A percentile compares a stretch with the other conserved stretches of the same genome.
Evolutionary conservation across 352 stramenopile genomes (phyloP).

Genomic region (Globisporangium cylindrosporum): DNA sequence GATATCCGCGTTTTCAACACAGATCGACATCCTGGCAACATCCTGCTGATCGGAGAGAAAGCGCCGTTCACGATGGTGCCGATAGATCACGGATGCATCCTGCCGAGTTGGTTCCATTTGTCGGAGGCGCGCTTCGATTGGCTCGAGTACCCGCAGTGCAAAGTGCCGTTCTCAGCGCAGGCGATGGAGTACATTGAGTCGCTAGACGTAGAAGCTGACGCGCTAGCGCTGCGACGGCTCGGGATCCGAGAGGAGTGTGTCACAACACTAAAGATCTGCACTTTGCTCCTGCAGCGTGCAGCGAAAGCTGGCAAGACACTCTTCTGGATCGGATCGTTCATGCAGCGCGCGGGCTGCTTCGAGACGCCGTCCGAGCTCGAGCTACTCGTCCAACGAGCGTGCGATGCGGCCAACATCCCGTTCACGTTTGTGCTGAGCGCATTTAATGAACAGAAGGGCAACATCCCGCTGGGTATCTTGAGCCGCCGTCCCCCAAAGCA

Average conservation of each 20-base stretch:
- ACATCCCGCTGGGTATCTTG: slow-evolving; percentile 48
- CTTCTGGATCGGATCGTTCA: slow-evolving; percentile 70
- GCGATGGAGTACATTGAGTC: slow-evolving; percentile 52
- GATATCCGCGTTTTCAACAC: slow-evolving; percentile 86
- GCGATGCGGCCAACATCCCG: slow-evolving; percentile 35
- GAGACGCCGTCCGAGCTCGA: slow-evolving; percentile 61
- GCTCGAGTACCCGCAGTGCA: slow-evolving; percentile 73
- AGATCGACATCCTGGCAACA: slow-evolving; percentile 82
- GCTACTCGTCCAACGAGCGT: slow-evolving; percentile 44
- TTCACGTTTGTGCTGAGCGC: slow-evolving; percentile 56
- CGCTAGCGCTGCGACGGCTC: slow-evolving; percentile 41
- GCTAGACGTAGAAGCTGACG: slow-evolving; percentile 51
- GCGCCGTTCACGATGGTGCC: slow-evolving; percentile 77
- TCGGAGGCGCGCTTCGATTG: slow-evolving; percentile 79
- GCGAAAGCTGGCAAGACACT: slow-evolving; percentile 43
- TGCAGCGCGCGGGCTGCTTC: slow-evolving; percentile 68
- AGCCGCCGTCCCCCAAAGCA: slow-evolving; percentile 61
- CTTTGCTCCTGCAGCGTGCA: slow-evolving; percentile 63
- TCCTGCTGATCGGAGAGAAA: slow-evolving; percentile 72
- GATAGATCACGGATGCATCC: slow-evolving; percentile 76
- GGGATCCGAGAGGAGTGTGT: slow-evolving; percentile 76
- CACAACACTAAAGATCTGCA: slow-evolving; percentile 70
- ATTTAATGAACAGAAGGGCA: slow-evolving; percentile 57
- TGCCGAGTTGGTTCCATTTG: slow-evolving; percentile 80
- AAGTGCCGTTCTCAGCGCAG: slow-evolving; percentile 44